Evolutionary conservation across 139 green algal species (phyloP).

Genomic region (Astrephomene gubernaculifera): DNA sequence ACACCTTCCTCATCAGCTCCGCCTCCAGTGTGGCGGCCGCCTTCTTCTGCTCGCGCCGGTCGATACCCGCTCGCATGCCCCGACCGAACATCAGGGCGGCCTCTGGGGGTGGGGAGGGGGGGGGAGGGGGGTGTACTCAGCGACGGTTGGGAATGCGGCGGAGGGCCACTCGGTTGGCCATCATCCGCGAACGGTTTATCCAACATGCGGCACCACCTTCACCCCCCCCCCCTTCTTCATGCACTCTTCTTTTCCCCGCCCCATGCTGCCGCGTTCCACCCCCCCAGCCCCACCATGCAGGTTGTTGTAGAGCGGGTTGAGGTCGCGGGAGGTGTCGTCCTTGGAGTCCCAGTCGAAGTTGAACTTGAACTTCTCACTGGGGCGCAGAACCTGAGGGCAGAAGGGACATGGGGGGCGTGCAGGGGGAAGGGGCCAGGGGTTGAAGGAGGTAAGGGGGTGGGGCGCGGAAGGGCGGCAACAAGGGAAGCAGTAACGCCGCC

Average conservation of each 20-base stretch:
- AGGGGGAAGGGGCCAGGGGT: conserved; percentile 7
- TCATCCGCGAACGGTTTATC: not conserved
- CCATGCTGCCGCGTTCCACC: not conserved
- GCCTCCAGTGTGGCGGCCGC: conserved; percentile 73
- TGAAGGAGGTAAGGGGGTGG: not conserved
- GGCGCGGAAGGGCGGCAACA: not conserved
- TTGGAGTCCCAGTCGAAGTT: conserved; percentile 97
- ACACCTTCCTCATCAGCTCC: conserved; percentile 62
- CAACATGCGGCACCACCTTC: not conserved
- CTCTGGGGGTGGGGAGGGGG: conserved; percentile 64
- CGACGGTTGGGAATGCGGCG: not conserved
- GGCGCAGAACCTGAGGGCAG: conserved; percentile 65
- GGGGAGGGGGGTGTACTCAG: not conserved
- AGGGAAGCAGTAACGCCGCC: too few species aligned
- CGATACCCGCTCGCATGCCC: conserved; percentile 92
- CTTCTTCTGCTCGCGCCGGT: conserved; percentile 96
- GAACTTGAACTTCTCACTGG: conserved; percentile 93
- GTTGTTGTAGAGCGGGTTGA: conserved; percentile 94
- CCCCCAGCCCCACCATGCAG: conserved; percentile 69
- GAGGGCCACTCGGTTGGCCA: not conserved
- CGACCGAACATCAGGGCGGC: conserved; percentile 94
- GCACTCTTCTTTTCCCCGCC: not conserved
- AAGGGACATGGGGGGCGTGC: not conserved
- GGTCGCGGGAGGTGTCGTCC: conserved; percentile 94
- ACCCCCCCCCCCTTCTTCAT: not conserved